Conservation (phyloP, 139 green algal species). For the Pleodorina starrii region DNA sequence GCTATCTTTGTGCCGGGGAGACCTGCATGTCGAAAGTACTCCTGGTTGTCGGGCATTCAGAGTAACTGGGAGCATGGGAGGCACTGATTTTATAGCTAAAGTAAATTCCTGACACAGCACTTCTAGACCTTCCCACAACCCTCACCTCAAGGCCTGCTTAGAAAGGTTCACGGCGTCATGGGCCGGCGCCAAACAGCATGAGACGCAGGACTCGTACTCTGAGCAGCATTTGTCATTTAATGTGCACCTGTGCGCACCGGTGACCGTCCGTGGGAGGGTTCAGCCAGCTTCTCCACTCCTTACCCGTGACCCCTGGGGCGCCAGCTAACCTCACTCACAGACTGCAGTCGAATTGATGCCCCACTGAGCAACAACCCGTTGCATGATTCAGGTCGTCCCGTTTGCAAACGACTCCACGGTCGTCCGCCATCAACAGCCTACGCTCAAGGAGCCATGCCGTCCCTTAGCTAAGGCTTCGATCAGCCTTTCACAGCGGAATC, state of each 20-base stretch:
- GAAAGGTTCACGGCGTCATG: conserved; percentile 58
- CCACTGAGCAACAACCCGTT: conserved; percentile 77
- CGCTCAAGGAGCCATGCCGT: background rate
- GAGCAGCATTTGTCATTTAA: conserved; percentile 78
- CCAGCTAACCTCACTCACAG: conserved; percentile 45
- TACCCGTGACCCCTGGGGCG: no score
- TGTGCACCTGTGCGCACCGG: conserved; percentile 68
- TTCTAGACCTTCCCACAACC: background rate
- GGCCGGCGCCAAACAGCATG: conserved; percentile 81
- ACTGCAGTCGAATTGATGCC: conserved; percentile 69
- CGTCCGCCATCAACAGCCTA: conserved; percentile 73
- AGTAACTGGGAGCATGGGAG: no score
- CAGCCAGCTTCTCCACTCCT: no score
- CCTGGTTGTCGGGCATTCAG: no score
- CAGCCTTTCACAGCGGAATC: no score
- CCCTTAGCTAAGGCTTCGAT: no score
- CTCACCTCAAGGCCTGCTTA: conserved; percentile 44
- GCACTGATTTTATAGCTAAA: background rate
- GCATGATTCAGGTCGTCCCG: conserved; percentile 61
- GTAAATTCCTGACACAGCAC: no score
- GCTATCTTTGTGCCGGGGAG: conserved; percentile 64
- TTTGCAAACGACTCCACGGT: conserved; percentile 74
- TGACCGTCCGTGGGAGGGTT: no score
- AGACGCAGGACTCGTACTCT: conserved; percentile 85
- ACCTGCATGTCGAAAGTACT: no score